Base-by-base conservation (phyloP, 2,329 filamentous ascomycete genomes). In the Colletotrichum eremochloae region DNA sequence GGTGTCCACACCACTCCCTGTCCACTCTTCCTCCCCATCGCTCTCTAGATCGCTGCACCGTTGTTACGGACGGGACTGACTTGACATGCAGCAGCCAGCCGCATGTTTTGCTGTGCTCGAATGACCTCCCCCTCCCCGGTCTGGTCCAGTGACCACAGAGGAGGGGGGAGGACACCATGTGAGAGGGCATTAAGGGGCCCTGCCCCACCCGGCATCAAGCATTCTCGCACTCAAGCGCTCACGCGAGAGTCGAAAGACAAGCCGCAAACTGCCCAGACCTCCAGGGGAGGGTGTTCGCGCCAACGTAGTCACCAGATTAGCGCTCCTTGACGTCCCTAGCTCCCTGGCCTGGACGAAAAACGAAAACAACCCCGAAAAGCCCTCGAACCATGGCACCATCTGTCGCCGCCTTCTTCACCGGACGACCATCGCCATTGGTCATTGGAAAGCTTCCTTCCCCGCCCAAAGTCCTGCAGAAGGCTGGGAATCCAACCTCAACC, bases 251-350 rank as follows among this genome's bases (percentile, higher is more conserved):
- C 63, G 31, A 67, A 55, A 61, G 67, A 50, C 36, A 56, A 44
- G 42, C 44, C 33, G n/a, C 50, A 55, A 64, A 53, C 52, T 14
- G n/a, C 18, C 42, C 4, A 52, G 50, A n/a, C 29, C 40, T 44
- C 63, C 68, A 24, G 44, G 53, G 44, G 24, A 24, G 64, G 65
- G 44, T 46, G 69, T 72, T 72, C 58, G 46, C 69, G 69, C 69
- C 69, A 72, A 58, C 65, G 66, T 46, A 53, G 9, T 58, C 44
- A 40, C 65, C 46, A 36, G 24, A 40, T 36, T 63, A 62, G 68
- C 57, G 68, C 24, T 53, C 48, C 14, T 53, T 46, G 31, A 40
- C n/a, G 53, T 20, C 24, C 40, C 46, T 40, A 50, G 65, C 53
- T 63, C 52, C 52, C 69, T 71, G 57, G 50, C 33, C 33, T 36